These are phyloP conservation scores for Cercophora sp. DNA, from an alignment of 495 filamentous ascomycete genomes.

Conservation along the genomic window DNA sequence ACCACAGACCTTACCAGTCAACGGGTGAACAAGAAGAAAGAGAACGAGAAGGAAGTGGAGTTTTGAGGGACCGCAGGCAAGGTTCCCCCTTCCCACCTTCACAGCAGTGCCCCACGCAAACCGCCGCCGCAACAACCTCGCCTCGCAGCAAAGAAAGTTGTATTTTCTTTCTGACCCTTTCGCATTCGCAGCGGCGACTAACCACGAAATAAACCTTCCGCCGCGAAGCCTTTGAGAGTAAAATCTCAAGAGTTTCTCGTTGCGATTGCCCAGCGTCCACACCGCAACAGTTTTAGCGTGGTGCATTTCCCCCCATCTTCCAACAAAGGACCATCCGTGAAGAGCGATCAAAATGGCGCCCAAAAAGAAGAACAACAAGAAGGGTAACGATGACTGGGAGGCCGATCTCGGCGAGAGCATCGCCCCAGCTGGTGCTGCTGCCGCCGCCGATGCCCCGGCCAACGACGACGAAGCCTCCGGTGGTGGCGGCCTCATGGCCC, in stretches of 20 bases:
- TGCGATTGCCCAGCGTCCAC: background rate
- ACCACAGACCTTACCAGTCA: constrained; percentile 2
- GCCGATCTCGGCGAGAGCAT: constrained; percentile 82
- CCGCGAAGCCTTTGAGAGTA: too few species aligned
- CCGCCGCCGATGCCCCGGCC: constrained; percentile 32
- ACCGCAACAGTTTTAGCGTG: constrained; percentile 17
- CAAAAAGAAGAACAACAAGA: constrained; percentile 90
- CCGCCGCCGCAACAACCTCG: background rate
- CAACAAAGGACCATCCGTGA: too few species aligned
- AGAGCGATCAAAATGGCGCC: constrained; percentile 79
- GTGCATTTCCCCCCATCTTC: too few species aligned
- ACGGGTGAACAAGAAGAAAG: constrained; percentile 12
- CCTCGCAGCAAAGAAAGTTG: constrained; percentile 1
- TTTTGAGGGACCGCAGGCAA: too few species aligned
- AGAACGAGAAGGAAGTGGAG: too few species aligned
- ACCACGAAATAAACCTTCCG: too few species aligned
- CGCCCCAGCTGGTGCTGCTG: constrained; percentile 43
- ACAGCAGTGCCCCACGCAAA: constrained; percentile 2
- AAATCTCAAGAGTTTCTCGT: too few species aligned
- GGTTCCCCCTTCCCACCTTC: background rate
- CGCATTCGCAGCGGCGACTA: background rate
- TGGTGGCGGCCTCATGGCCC: constrained; percentile 72
- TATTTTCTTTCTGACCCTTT: constrained; percentile 4
- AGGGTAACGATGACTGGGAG: constrained; percentile 91
- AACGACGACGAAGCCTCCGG: constrained; percentile 49